phyloP scores from a whole-genome alignment of 75 land plant species.

The Cupressus sempervirens region DNA sequence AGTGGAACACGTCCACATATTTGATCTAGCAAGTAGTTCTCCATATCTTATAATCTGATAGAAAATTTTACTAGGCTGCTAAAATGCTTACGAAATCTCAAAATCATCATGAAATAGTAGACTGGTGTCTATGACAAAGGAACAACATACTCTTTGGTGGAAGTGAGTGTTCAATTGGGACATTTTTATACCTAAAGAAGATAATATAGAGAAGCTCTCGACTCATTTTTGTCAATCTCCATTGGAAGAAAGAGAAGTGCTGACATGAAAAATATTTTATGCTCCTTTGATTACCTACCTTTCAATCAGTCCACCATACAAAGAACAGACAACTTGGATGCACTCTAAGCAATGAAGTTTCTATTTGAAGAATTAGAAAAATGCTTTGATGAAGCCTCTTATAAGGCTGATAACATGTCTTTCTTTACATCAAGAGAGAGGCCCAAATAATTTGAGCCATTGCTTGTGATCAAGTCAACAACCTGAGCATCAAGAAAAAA shows the following conservation, averaged over 20 bases:
- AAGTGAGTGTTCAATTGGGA: background rate
- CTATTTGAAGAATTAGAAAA: too few species aligned
- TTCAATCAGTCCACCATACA: conserved; percentile 23
- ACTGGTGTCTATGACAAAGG: background rate
- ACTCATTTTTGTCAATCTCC: background rate
- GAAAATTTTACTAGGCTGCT: background rate
- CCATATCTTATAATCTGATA: too few species aligned
- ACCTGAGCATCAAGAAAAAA: conserved; percentile 34
- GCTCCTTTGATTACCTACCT: background rate
- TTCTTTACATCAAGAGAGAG: conserved; percentile 51
- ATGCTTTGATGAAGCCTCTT: too few species aligned
- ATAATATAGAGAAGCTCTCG: background rate
- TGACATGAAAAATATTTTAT: background rate
- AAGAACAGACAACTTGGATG: conserved; percentile 32
- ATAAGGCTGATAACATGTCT: too few species aligned
- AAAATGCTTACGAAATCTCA: background rate
- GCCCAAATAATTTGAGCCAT: conserved; percentile 40
- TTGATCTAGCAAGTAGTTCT: too few species aligned
- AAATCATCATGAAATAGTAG: background rate
- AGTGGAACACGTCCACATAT: too few species aligned
- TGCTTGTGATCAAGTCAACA: conserved; percentile 44
- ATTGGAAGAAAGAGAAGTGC: background rate
- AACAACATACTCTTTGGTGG: background rate
- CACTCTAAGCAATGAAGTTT: conserved; percentile 46
- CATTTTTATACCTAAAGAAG: background rate